Evolutionary conservation across 768 basidiomycete genomes (phyloP).

Genomic region (Lentinula raphanica): DNA sequence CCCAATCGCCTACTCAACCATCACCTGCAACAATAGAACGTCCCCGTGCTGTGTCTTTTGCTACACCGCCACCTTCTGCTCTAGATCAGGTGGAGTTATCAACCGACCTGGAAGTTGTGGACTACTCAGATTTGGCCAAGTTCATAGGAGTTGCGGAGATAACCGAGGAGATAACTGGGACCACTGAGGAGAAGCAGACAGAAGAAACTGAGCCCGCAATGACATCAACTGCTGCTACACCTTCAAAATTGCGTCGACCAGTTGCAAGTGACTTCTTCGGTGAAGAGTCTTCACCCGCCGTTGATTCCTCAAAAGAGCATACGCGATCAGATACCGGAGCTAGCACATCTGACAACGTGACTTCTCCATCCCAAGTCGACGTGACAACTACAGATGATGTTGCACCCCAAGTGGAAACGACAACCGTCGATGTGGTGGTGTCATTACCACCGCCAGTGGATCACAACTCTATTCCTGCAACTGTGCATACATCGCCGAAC

Average conservation of each 20-base stretch:
- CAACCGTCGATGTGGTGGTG: not conserved
- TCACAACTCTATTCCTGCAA: conserved; percentile 15
- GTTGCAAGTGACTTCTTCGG: conserved; percentile 73
- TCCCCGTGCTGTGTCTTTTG: conserved; percentile 23
- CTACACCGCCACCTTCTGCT: conserved; percentile 30
- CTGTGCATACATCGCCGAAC: conserved; percentile 25
- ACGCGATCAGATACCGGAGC: conserved; percentile 29
- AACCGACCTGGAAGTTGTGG: conserved; percentile 70
- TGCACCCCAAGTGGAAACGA: not conserved
- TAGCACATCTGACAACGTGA: conserved; percentile 37
- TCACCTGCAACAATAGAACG: conserved; percentile 12
- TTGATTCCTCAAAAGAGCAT: conserved; percentile 7
- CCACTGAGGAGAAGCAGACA: conserved; percentile 10
- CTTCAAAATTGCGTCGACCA: conserved; percentile 31
- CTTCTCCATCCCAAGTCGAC: not conserved
- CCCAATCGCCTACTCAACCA: conserved; percentile 15
- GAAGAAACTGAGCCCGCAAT: conserved; percentile 14
- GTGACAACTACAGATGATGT: not conserved
- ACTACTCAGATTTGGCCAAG: conserved; percentile 72
- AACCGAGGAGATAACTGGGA: not conserved
- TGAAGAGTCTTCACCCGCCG: conserved; percentile 25
- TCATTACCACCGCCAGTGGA: conserved; percentile 11
- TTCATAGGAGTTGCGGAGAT: conserved; percentile 42
- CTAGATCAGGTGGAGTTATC: conserved; percentile 41
- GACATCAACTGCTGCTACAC: conserved; percentile 15